Percentiles rank a stretch among this genome's conserved stretches.
phyloP scores from a whole-genome alignment of 192 early-diverging fungal genomes.

The Geranomyces michiganensis region DNA sequence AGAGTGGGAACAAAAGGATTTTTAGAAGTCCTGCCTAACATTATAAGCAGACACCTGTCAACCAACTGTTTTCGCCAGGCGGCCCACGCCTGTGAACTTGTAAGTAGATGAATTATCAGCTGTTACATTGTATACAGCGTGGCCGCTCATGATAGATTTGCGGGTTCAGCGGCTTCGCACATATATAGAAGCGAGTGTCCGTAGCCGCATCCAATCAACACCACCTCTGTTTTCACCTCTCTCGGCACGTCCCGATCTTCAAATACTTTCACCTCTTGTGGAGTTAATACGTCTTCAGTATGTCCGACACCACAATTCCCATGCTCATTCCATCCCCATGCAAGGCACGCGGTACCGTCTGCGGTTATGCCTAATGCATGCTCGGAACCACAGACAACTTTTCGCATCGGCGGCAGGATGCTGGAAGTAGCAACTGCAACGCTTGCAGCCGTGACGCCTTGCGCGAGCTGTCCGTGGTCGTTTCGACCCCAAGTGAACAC shows the following conservation, averaged over 20 bases:
- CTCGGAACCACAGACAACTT: slow-evolving; percentile 74
- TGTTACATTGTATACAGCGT: no score
- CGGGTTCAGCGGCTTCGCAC: no score
- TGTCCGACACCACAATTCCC: slow-evolving; percentile 75
- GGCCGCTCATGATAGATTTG: no score
- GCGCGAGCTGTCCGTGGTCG: slow-evolving; percentile 70
- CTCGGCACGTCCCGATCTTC: no score
- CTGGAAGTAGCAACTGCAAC: neutral
- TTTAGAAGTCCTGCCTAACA: no score
- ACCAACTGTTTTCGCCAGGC: no score
- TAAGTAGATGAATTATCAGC: no score
- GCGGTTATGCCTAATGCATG: slow-evolving; percentile 61
- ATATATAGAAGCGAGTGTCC: slow-evolving; percentile 37
- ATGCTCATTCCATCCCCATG: slow-evolving; percentile 97
- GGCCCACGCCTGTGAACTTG: no score
- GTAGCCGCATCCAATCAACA: slow-evolving; percentile 34
- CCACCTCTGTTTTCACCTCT: no score
- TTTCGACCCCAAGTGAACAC: slow-evolving; percentile 69
- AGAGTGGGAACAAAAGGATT: no score
- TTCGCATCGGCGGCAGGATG: slow-evolving; percentile 11
- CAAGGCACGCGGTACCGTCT: slow-evolving; percentile 45
- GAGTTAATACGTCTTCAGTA: slow-evolving; percentile 16
- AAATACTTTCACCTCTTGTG: neutral
- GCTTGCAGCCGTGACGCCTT: neutral
- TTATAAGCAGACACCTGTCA: no score